These are phyloP conservation scores for Lipomyces yamanashiensis DNA, from an alignment of 805 yeast genomes.

Conservation along the genomic window DNA sequence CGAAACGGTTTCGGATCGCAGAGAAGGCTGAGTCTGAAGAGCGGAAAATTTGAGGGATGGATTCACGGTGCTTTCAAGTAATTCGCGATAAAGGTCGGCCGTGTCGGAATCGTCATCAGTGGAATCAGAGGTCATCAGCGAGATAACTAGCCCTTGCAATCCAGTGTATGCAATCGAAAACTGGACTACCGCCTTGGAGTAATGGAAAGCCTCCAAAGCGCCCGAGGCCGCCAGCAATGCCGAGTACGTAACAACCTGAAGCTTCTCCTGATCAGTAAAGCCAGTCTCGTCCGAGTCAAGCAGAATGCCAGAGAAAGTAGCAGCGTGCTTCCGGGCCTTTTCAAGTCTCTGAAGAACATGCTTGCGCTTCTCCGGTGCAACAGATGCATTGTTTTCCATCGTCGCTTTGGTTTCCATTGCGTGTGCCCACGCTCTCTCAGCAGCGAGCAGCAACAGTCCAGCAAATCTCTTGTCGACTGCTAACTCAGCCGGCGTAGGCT, in stretches of 20 bases:
- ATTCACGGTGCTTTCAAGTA: slow-evolving; percentile 63
- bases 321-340: slow-evolving; percentile 53
- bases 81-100: slow-evolving; percentile 54
- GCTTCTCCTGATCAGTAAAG: slow-evolving; percentile 30
- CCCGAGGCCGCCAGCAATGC: slow-evolving; percentile 60
- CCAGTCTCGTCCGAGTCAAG: slow-evolving; percentile 28
- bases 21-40: slow-evolving; percentile 14
- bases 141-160: slow-evolving; percentile 57
- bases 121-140: slow-evolving; percentile 34
- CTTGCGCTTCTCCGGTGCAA: slow-evolving; percentile 49
- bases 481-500: slow-evolving; percentile 56
- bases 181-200: slow-evolving; percentile 57
- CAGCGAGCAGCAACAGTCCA: slow-evolving; percentile 62
- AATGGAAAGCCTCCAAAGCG: slow-evolving; percentile 58
- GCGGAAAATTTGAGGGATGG: slow-evolving; percentile 61
- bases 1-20: slow-evolving; percentile 54
- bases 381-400: slow-evolving; percentile 21
- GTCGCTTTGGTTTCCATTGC: slow-evolving; percentile 64
- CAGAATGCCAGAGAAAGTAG: slow-evolving; percentile 5
- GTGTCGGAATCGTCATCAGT: slow-evolving; percentile 36
- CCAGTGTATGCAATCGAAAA: slow-evolving; percentile 66
- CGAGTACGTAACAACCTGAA: slow-evolving; percentile 39
- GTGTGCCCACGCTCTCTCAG: slow-evolving; percentile 76
- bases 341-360: slow-evolving; percentile 69
- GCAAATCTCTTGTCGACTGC: slow-evolving; percentile 58